Evolutionary conservation across 495 filamentous ascomycete genomes (phyloP).

Genomic region (Penicillium tannophilum): DNA sequence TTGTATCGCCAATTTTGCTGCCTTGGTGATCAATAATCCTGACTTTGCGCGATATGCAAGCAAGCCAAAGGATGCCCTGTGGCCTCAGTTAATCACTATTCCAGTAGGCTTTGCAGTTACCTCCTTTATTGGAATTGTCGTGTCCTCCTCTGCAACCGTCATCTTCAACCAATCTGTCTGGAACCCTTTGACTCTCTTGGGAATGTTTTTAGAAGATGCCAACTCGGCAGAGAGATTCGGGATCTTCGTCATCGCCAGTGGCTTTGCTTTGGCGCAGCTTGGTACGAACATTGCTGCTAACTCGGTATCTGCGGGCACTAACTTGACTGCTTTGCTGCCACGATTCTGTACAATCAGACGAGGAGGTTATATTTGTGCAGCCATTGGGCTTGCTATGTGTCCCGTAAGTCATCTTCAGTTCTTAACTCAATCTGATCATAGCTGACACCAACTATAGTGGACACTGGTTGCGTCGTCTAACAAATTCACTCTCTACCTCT

Average conservation of each 20-base stretch:
- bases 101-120: constrained; percentile 82
- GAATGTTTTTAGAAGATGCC: constrained; percentile 68
- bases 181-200: constrained; percentile 78
- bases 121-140: constrained; percentile 88
- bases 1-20: constrained; percentile 87
- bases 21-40: constrained; percentile 74
- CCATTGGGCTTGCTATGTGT: constrained; percentile 80
- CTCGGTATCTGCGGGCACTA: constrained; percentile 84
- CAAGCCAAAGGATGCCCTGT: constrained; percentile 77
- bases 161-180: constrained; percentile 78
- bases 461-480: constrained; percentile 72
- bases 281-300: constrained; percentile 94
- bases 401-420: constrained; percentile 44
- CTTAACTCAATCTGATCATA: not conserved
- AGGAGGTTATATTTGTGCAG: constrained; percentile 83
- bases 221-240: constrained; percentile 74
- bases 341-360: constrained; percentile 84
- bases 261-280: constrained; percentile 84
- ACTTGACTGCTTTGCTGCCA: constrained; percentile 84
- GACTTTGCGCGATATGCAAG: constrained; percentile 84
- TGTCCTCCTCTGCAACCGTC: constrained; percentile 77
- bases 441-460: constrained; percentile 49
- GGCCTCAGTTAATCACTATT: constrained; percentile 83
- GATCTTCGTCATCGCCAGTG: constrained; percentile 78
- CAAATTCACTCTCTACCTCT: constrained; percentile 86